phyloP scores from a whole-genome alignment of 1,284 basidiomycete genomes.

The Leccinum solheimii region DNA sequence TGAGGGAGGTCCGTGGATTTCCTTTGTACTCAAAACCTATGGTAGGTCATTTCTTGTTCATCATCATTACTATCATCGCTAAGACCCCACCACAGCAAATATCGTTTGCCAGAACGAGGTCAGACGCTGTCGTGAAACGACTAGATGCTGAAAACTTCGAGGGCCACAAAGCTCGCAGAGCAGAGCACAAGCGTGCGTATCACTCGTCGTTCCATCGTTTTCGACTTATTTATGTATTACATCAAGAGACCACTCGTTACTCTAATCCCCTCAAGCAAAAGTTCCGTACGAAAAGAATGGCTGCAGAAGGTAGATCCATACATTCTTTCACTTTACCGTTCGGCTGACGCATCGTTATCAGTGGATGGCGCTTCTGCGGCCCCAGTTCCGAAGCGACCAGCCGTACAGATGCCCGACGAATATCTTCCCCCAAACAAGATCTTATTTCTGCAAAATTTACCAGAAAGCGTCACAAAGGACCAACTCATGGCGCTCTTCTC shows the following conservation, averaged over 20 bases:
- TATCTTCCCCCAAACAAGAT: slow-evolving; percentile 99
- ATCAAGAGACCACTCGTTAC: slow-evolving; percentile 72
- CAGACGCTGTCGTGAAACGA: slow-evolving; percentile 85
- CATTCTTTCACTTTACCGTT: slow-evolving; percentile 7
- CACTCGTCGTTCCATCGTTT: slow-evolving; percentile 17
- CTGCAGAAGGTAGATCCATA: slow-evolving; percentile 64
- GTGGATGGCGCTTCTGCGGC: slow-evolving; percentile 70
- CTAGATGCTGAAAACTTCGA: slow-evolving; percentile 69
- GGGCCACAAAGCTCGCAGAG: slow-evolving; percentile 70
- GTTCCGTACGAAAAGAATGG: slow-evolving; percentile 75
- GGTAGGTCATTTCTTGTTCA: slow-evolving; percentile 47
- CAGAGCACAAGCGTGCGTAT: slow-evolving; percentile 77
- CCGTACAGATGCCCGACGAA: slow-evolving; percentile 98
- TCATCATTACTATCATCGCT: slow-evolving; percentile 6
- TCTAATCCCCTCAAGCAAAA: slow-evolving; percentile 88
- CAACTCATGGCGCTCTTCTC: slow-evolving; percentile 87
- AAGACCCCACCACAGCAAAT: slow-evolving; percentile 68
- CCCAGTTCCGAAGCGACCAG: slow-evolving; percentile 71
- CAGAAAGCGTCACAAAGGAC: slow-evolving; percentile 88
- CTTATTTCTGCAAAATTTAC: slow-evolving; percentile 95
- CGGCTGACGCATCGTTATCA: slow-evolving; percentile 31
- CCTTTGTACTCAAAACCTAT: slow-evolving; percentile 97
- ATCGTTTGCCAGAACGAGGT: slow-evolving; percentile 84
- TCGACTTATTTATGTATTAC: slow-evolving; percentile 7
- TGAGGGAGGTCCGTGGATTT: slow-evolving; percentile 91